Evolutionary conservation across 1,284 basidiomycete genomes (phyloP).

Genomic region (Leccinum fuscescens): DNA sequence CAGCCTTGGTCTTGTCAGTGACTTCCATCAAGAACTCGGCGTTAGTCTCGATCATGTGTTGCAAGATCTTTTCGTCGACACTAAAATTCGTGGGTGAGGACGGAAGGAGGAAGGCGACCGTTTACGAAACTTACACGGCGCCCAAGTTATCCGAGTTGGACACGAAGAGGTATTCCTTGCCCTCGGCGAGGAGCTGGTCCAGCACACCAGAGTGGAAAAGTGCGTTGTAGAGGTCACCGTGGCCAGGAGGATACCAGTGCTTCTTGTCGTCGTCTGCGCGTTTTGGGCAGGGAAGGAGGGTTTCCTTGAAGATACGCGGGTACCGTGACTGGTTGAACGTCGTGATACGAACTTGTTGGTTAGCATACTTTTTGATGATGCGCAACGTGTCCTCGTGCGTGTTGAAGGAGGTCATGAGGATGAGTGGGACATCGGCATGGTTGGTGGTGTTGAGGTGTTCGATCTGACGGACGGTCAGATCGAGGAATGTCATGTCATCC

Average conservation of each 20-base stretch:
- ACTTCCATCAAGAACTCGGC: conserved; percentile 98
- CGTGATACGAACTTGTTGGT: conserved; percentile 94
- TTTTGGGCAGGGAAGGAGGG: conserved; percentile 86
- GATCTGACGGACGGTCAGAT: conserved; percentile 95
- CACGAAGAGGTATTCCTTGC: conserved; percentile 99
- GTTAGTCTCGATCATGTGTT: conserved; percentile 87
- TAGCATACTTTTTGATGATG: conserved; percentile 99
- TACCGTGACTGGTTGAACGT: conserved; percentile 99
- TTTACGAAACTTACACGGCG: conserved; percentile 75
- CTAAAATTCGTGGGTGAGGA: conserved; percentile 33
- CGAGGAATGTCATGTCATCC: conserved; percentile 99
- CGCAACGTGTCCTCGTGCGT: conserved; percentile 96
- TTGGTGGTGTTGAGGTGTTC: conserved; percentile 80
- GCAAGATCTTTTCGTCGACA: conserved; percentile 80
- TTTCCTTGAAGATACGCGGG: conserved; percentile 96
- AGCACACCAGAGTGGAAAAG: conserved; percentile 94
- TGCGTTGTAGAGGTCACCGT: conserved; percentile 96
- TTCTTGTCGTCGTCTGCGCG: conserved; percentile 90
- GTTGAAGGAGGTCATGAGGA: conserved; percentile 99
- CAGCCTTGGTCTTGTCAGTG: conserved; percentile 99
- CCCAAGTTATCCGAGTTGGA: conserved; percentile 99
- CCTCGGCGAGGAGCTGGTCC: conserved; percentile 91
- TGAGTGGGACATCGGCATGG: conserved; percentile 88
- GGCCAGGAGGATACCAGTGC: conserved; percentile 98
- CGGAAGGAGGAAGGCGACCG: conserved; percentile 25